A percentile compares a stretch with the other conserved stretches of the same genome.
These are phyloP conservation scores for Phytophthora megakarya DNA, from an alignment of 352 stramenopile species.

Conservation along the genomic window DNA sequence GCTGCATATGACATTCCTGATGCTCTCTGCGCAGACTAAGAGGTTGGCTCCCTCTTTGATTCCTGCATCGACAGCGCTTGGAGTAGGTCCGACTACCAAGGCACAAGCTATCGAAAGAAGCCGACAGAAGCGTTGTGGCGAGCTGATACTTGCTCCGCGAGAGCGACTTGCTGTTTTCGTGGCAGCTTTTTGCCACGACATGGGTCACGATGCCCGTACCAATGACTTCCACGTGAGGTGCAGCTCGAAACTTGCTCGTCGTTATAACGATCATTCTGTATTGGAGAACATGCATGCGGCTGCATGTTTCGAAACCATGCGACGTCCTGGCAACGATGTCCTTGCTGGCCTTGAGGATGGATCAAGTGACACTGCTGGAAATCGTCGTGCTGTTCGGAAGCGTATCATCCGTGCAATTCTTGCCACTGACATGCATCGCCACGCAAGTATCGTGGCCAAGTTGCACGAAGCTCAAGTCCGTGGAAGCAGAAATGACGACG, in stretches of 20 bases:
- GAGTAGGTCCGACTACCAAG: slow-evolving; percentile 25
- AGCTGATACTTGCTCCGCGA: slow-evolving; percentile 50
- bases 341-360: slow-evolving; percentile 48
- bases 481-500: slow-evolving; percentile 57
- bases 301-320: slow-evolving; percentile 82
- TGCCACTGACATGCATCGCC: slow-evolving; percentile 83
- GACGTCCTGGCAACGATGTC: slow-evolving; percentile 69
- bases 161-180: slow-evolving; percentile 83
- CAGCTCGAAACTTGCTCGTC: slow-evolving; percentile 73
- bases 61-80: slow-evolving; percentile 25
- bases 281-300: slow-evolving; percentile 90
- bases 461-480: slow-evolving; percentile 69
- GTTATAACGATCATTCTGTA: slow-evolving; percentile 90
- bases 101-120: slow-evolving; percentile 25
- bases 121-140: slow-evolving; percentile 32
- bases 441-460: slow-evolving; percentile 73
- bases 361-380: slow-evolving; percentile 24
- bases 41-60: slow-evolving; percentile 30
- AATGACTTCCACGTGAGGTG: slow-evolving; percentile 90
- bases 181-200: slow-evolving; percentile 84
- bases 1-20: slow-evolving; percentile 80
- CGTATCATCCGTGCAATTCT: slow-evolving; percentile 80
- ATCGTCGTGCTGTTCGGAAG: slow-evolving; percentile 54
- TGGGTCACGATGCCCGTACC: slow-evolving; percentile 88
- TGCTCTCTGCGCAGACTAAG: slow-evolving; percentile 63